Conservation (phyloP, 2,329 filamentous ascomycete species). For the Sarocladium kiliense region DNA sequence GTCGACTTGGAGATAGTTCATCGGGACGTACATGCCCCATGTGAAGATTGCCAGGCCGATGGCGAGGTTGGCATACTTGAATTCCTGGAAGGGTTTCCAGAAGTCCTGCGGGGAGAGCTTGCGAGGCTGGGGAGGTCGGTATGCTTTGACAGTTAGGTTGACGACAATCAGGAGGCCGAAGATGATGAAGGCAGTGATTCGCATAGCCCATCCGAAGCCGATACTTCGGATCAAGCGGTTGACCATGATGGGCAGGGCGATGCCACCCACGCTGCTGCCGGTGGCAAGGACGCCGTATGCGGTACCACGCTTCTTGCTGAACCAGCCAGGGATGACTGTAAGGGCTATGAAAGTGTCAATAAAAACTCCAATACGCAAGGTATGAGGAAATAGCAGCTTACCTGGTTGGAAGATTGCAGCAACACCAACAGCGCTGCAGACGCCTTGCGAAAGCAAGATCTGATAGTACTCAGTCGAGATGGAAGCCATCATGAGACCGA, state of each 20-base stretch:
- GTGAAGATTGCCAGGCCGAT: conserved; percentile 29
- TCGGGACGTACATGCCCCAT: conserved; percentile 30
- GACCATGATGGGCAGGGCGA: conserved; percentile 35
- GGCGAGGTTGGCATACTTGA: conserved; percentile 24
- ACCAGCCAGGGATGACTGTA: conserved; percentile 27
- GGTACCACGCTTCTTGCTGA: conserved; percentile 40
- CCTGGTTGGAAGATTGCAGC: conserved; percentile 21
- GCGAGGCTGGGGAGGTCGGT: conserved; percentile 9
- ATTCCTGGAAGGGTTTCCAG: conserved; percentile 22
- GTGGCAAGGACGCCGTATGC: conserved; percentile 54
- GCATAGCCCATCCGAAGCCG: conserved; percentile 36
- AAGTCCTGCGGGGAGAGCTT: conserved; percentile 16
- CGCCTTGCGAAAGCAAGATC: conserved; percentile 26
- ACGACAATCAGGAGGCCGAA: conserved; percentile 25
- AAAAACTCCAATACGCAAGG: background rate
- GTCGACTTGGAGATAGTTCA: conserved; percentile 29
- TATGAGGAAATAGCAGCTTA: conserved; percentile 9
- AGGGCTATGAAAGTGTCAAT: conserved; percentile 17
- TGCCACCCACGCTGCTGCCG: conserved; percentile 49
- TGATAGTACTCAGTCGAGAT: conserved; percentile 32
- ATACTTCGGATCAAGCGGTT: conserved; percentile 19
- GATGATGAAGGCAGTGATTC: conserved; percentile 31
- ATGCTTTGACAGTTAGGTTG: conserved; percentile 23
- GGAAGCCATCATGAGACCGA: conserved; percentile 55
- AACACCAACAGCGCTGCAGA: conserved; percentile 25